Percentiles rank a stretch among this genome's conserved stretches.
Evolutionary conservation across 495 filamentous ascomycete genomes (phyloP).

Genomic region (Hyphodiscus hymeniophilus): DNA sequence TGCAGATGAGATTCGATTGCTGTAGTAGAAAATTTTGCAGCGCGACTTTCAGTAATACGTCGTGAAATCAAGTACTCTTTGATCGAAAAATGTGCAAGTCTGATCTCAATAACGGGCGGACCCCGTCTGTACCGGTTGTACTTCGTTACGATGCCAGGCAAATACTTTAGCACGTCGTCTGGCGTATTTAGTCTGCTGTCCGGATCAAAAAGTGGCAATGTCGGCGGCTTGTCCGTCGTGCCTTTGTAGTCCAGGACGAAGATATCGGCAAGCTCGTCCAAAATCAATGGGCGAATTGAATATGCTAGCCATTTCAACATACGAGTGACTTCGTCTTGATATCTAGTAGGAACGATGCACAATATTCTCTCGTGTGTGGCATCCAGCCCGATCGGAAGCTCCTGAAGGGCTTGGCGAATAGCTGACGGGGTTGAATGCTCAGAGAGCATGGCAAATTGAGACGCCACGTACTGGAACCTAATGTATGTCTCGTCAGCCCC

Average conservation of each 20-base stretch:
- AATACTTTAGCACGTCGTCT: slow-evolving; percentile 20
- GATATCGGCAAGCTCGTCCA: slow-evolving; percentile 24
- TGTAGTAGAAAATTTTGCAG: neutral
- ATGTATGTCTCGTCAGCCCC: slow-evolving; percentile 1
- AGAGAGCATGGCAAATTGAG: slow-evolving; percentile 29
- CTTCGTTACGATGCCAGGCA: slow-evolving; percentile 19
- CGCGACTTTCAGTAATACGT: neutral
- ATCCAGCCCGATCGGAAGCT: slow-evolving; percentile 28
- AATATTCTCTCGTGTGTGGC: slow-evolving; percentile 33
- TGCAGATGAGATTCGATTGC: neutral
- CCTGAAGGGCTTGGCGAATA: slow-evolving; percentile 20
- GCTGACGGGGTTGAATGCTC: slow-evolving; percentile 18
- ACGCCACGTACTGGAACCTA: slow-evolving; percentile 31
- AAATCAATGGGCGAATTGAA: slow-evolving; percentile 21
- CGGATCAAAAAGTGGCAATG: slow-evolving; percentile 18
- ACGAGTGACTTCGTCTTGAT: slow-evolving; percentile 19
- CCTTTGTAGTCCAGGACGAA: slow-evolving; percentile 22
- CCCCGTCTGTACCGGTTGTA: too few species aligned
- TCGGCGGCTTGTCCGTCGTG: too few species aligned
- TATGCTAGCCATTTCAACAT: slow-evolving; percentile 27
- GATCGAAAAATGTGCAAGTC: slow-evolving; percentile 1
- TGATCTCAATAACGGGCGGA: neutral
- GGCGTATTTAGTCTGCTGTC: slow-evolving; percentile 15
- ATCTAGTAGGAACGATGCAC: slow-evolving; percentile 3
- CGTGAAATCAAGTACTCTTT: neutral